Evolutionary conservation across 148 eudicot species (phyloP), one percentile per base, ranked within the genome.

Genomic region (Rhododendron ovatum): DNA sequence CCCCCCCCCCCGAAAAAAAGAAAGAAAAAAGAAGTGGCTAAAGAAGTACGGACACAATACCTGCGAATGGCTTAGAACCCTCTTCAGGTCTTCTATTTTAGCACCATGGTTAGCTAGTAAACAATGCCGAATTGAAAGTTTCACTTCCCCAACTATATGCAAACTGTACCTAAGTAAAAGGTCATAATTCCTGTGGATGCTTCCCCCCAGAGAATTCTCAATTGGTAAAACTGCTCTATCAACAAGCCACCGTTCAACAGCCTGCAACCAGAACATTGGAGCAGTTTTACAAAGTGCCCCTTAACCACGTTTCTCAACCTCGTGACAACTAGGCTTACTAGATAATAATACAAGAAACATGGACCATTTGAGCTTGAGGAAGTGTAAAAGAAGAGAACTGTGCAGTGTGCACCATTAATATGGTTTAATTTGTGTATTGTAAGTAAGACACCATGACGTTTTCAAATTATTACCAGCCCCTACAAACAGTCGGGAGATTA

Each of bases 41-140:
- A 71, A 33, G 41, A 30, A 71, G 41, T 15, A 51, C 7, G 37
- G 85, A 81, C 47, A 45, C 74, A 82, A 47, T 87, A 95, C 99
- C 95, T 96, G 99, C 6, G 98, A 95, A 91, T 95, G 99, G 90
- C 99, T 96, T 82, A 96, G 88, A 79, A 95, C 99, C 88, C 98
- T 89, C 73, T 87, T 91, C 67, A 96, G 89, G 53, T 95, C 90
- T 86, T 93, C 95, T 81, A 95, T 41, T 88, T 90, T 90, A 75
- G 92, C 92, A 77, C 96, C 98, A 85, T 87, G 90, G 86, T 93
- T 95, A 69, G 98, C 99, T 77, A 96, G 91, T 84, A 95, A 90
- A 84, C 98, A 96, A 88, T 96, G 99, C 45, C 95, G 85, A 57
- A 96, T 90, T 69, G 90, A 84, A 88, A 96, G 89, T 89, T 94